Evolutionary conservation across 169 alveolate genomes (phyloP), one percentile per base, ranked within the genome.

Genomic region (Plasmodium falciparum): DNA sequence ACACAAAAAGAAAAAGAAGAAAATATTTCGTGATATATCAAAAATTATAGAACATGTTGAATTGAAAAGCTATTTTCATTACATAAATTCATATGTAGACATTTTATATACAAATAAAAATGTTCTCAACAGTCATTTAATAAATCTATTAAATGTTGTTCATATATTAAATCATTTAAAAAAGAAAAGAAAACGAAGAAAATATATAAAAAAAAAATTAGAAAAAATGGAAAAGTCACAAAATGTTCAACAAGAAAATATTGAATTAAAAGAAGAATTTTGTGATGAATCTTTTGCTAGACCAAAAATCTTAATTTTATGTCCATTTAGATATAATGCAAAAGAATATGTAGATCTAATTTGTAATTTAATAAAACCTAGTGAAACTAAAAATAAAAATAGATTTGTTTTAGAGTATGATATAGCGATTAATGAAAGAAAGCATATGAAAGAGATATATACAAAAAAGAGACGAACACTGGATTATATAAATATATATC

Each of bases 331-430:
- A 26, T 91, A 92, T 54, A 71, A 78, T 20, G 89, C 93, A 8
- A 92, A 88, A 33, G 80, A 76, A 47, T 56, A 83, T 58, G 88
- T 88, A 17, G 95, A 92, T 66, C 49, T 85, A 65, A 65, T 92
- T 39, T 45, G 67, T 1, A 50, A 85, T 8, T 33, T 92, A 74
- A 24, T 92, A 29, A 88, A 88, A 15, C 93, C 86, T 58, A 17
- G 52, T 22, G 90, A 80, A 49, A 26, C 58, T 45, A 92, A 90
- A 47, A 93, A 92, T 73, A 72, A 78, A 63, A 94, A 94, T 22
- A 88, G 91, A 67, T 95, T 95, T 74, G 62, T 75, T 33, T 73
- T 58, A 49, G 96, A 95, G 45, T 95, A 92, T 78, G 93, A 94
- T 67, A 67, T 93, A 63, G 75, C 93, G 0, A 75, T 56, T 8